phyloP scores from a whole-genome alignment of 345 rosid genomes.

The Trapa incisa region DNA sequence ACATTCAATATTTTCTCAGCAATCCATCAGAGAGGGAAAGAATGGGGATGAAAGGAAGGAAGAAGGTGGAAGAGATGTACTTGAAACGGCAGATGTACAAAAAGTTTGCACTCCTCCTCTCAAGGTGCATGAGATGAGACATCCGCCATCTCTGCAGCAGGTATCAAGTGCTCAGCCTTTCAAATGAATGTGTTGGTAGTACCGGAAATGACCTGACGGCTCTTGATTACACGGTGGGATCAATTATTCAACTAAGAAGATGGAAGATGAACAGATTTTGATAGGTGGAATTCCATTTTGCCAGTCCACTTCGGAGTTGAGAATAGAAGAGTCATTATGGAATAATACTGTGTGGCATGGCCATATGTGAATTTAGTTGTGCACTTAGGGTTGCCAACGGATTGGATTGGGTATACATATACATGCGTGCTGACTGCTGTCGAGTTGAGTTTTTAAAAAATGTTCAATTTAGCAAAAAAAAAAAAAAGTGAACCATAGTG shows the following conservation, averaged over 20 bases:
- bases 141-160: background rate
- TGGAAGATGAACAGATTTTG: background rate
- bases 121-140: slow-evolving; percentile 62
- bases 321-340: background rate
- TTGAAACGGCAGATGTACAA: slow-evolving; percentile 85
- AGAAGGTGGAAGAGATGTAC: slow-evolving; percentile 47
- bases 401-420: too few species aligned
- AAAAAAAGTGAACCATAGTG: too few species aligned
- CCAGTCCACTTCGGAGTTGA: background rate
- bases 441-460: too few species aligned
- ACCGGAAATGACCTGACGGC: background rate
- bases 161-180: slow-evolving; percentile 16
- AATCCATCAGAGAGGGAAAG: slow-evolving; percentile 36
- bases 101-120: slow-evolving; percentile 57
- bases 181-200: background rate
- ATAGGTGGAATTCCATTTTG: background rate
- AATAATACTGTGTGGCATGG: background rate
- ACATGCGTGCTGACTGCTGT: too few species aligned
- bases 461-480: too few species aligned
- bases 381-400: background rate
- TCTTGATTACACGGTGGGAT: background rate
- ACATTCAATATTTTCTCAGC: slow-evolving; percentile 37
- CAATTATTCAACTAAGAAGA: background rate
- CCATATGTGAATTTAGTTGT: background rate
- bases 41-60: slow-evolving; percentile 63